phyloP scores from a whole-genome alignment of 2,329 filamentous ascomycete genomes.

The Trichoderma sp. region DNA sequence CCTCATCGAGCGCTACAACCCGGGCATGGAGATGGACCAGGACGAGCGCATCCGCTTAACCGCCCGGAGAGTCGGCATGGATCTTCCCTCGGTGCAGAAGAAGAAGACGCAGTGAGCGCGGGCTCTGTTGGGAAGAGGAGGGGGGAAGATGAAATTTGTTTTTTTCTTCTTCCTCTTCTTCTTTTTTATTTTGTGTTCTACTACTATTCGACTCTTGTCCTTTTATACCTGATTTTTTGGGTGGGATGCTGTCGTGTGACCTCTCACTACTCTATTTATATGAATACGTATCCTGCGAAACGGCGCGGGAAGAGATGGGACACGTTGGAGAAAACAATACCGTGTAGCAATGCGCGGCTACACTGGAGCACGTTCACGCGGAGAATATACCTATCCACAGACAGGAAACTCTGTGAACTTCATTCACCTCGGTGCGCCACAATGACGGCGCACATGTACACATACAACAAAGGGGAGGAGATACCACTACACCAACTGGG shows the following conservation, averaged over 20 bases:
- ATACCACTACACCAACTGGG: neutral
- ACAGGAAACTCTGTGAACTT: neutral
- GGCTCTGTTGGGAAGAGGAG: too few relatives aligned
- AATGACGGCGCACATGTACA: neutral
- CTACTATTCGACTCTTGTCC: neutral
- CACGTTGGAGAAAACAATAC: neutral
- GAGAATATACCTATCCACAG: too few relatives aligned
- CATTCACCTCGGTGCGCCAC: neutral
- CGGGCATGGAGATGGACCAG: constrained; percentile 81
- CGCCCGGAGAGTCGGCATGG: constrained; percentile 85
- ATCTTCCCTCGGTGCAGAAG: constrained; percentile 57
- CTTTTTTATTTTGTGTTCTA: neutral
- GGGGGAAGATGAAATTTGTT: too few relatives aligned
- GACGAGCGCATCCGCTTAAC: constrained; percentile 82
- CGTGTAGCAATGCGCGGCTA: neutral
- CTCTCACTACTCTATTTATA: neutral
- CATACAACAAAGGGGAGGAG: neutral
- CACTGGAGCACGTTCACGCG: neutral
- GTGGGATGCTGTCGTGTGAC: neutral
- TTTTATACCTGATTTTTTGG: neutral
- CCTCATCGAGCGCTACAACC: constrained; percentile 88
- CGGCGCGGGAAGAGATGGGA: neutral
- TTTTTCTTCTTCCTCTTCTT: neutral
- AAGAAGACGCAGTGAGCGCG: neutral
- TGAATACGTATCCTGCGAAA: neutral